phyloP scores from a whole-genome alignment of 345 rosid genomes.

The Gossypioides kirkii region DNA sequence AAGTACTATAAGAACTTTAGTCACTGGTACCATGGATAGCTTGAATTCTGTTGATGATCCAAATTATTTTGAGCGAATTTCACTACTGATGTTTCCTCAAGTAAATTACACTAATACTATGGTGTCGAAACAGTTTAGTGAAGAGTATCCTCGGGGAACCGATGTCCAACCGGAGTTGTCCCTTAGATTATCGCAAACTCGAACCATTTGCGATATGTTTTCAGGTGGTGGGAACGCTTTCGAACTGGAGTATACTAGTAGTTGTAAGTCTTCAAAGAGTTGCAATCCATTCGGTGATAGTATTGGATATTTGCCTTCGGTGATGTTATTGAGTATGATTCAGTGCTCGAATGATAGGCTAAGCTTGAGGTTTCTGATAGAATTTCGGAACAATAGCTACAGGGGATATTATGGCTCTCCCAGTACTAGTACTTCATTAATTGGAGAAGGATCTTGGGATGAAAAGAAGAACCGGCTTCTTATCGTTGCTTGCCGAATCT shows the following conservation, averaged over 20 bases:
- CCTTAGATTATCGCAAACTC: not conserved
- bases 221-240: conserved; percentile 16
- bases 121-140: conserved; percentile 11
- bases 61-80: conserved; percentile 32
- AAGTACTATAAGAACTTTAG: conserved; percentile 29
- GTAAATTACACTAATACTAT: conserved; percentile 13
- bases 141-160: conserved; percentile 9
- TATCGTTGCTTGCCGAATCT: conserved; percentile 30
- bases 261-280: conserved; percentile 18
- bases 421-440: conserved; percentile 15
- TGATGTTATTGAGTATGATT: conserved; percentile 25
- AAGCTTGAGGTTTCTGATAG: conserved; percentile 23
- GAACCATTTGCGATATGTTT: conserved; percentile 21
- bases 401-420: not conserved
- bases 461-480: conserved; percentile 26
- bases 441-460: conserved; percentile 57
- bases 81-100: conserved; percentile 35
- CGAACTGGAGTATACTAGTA: conserved; percentile 19
- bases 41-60: conserved; percentile 14
- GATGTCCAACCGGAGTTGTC: conserved; percentile 10
- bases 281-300: conserved; percentile 20
- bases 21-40: conserved; percentile 39
- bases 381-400: not conserved
- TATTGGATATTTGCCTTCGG: conserved; percentile 21
- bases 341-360: conserved; percentile 22